Base-by-base conservation (phyloP, 306 rosid genomes). In the Vigna hirtella region DNA sequence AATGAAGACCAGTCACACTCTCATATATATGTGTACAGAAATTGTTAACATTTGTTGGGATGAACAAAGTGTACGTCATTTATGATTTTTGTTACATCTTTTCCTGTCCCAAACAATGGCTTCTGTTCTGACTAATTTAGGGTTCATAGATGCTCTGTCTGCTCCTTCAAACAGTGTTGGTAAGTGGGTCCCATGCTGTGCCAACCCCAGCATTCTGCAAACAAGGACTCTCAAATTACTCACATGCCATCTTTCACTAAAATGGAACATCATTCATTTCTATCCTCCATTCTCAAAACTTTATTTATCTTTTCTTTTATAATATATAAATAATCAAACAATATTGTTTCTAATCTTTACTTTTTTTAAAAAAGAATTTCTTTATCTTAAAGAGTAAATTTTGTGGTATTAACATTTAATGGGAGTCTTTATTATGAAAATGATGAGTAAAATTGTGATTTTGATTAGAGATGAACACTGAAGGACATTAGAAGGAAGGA, bases 81-180 rank as follows among this genome's bases (percentile, higher is more conserved):
- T 72, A 36, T 63, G 72, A 74, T 70, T 75, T 17, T 64, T 76
- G 77, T 75, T 63, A 48, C 79, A 75, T 70, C 74, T 62, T 75
- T 84, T 74, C 58, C n/a, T 76, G 81, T 55, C 48, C 51, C 66
- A 73, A 74, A 43, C 22, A 84, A 50, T 5, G 38, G 10, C 20
- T 49, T 48, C 65, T 66, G 67, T 64, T 72, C 48, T 48, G 61
- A 17, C 53, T 51, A 48, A 45, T 34, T 66, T 32, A 34, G 28
- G 63, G n/a, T 59, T 68, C 43, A 57, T 61, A 28, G 50, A 59
- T 83, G 77, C 66, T 50, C 50, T 42, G 28, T 52, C 63, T 66
- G 76, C 49, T 17, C 68, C 11, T 40, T 38, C 11, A 40, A 52
- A 80, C 56, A 59, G 84, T 65, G 84, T 65, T 28, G 63, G 17